phyloP scores from a whole-genome alignment of 805 yeast genomes.

The Wickerhamiella kurtzmanii region DNA sequence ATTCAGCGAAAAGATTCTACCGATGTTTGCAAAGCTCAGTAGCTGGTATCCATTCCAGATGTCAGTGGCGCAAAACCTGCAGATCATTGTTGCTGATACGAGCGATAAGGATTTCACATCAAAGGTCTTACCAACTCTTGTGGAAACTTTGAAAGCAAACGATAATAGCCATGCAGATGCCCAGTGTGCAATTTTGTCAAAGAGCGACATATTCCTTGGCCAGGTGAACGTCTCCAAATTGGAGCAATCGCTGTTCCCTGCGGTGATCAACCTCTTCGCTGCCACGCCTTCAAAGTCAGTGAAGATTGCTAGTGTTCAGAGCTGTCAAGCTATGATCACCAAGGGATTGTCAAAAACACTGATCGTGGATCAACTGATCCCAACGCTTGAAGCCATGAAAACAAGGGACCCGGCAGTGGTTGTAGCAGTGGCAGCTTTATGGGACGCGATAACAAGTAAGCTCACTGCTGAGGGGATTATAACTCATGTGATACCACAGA shows the following conservation, averaged over 20 bases:
- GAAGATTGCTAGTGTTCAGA: slow-evolving; percentile 34
- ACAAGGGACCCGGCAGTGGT: slow-evolving; percentile 61
- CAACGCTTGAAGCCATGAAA: slow-evolving; percentile 60
- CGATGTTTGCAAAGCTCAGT: slow-evolving; percentile 30
- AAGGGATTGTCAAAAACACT: slow-evolving; percentile 48
- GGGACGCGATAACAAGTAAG: slow-evolving; percentile 24
- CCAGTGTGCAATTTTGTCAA: slow-evolving; percentile 41
- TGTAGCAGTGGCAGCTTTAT: slow-evolving; percentile 34
- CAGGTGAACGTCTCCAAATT: slow-evolving; percentile 54
- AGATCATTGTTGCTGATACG: slow-evolving; percentile 35
- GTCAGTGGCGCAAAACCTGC: slow-evolving; percentile 37
- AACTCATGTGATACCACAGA: slow-evolving; percentile 40
- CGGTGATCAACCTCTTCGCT: slow-evolving; percentile 57
- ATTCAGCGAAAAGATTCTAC: slow-evolving; percentile 57
- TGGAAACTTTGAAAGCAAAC: slow-evolving; percentile 23
- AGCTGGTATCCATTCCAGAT: slow-evolving; percentile 31
- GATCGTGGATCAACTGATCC: slow-evolving; percentile 67
- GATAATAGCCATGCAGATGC: slow-evolving; percentile 24
- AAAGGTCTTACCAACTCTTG: slow-evolving; percentile 33
- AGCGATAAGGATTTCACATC: slow-evolving; percentile 39
- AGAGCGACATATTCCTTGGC: slow-evolving; percentile 31
- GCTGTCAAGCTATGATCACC: slow-evolving; percentile 10
- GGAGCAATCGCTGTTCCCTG: slow-evolving; percentile 64
- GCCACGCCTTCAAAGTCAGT: slow-evolving; percentile 75
- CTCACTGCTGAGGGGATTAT: slow-evolving; percentile 39